phyloP scores from a whole-genome alignment of 2,329 filamentous ascomycete genomes.

The Pezicula carpinea region DNA sequence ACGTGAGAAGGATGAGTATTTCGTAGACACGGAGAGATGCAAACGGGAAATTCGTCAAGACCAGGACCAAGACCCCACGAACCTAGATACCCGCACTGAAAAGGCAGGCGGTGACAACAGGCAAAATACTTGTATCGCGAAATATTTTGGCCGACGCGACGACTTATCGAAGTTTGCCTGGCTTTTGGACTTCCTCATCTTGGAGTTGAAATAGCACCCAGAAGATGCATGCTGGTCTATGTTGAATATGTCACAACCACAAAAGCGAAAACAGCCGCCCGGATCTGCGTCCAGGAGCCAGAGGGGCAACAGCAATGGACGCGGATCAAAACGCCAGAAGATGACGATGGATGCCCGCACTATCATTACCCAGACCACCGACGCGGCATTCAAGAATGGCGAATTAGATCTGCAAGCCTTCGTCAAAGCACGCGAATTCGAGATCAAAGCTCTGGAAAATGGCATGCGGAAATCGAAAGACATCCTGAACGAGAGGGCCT shows the following conservation, averaged over 20 bases:
- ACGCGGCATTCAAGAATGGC: conserved; percentile 52
- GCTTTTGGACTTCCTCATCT: too few relatives aligned
- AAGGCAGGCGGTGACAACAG: background rate
- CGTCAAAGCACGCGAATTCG: conserved; percentile 78
- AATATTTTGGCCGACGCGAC: background rate
- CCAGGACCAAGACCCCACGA: too few relatives aligned
- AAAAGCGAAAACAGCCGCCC: conserved; percentile 25
- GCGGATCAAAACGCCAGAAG: conserved; percentile 34
- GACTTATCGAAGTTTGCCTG: too few relatives aligned
- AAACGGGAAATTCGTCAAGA: too few relatives aligned
- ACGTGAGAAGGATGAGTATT: too few relatives aligned
- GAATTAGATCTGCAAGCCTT: conserved; percentile 84
- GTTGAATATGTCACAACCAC: background rate
- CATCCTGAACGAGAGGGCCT: conserved; percentile 63
- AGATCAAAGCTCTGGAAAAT: conserved; percentile 79
- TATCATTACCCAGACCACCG: conserved; percentile 39
- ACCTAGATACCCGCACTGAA: too few relatives aligned
- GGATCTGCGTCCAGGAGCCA: conserved; percentile 12
- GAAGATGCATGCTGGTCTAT: background rate
- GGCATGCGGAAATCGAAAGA: conserved; percentile 73
- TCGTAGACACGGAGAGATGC: too few relatives aligned
- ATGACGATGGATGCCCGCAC: conserved; percentile 36
- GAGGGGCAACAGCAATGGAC: conserved; percentile 13
- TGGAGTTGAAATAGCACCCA: conserved; percentile 3
- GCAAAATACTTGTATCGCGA: background rate